Percentiles rank a stretch among this genome's conserved stretches.
Evolutionary conservation across 2,329 filamentous ascomycete species (phyloP).

Genomic region (Cercospora citrullina): DNA sequence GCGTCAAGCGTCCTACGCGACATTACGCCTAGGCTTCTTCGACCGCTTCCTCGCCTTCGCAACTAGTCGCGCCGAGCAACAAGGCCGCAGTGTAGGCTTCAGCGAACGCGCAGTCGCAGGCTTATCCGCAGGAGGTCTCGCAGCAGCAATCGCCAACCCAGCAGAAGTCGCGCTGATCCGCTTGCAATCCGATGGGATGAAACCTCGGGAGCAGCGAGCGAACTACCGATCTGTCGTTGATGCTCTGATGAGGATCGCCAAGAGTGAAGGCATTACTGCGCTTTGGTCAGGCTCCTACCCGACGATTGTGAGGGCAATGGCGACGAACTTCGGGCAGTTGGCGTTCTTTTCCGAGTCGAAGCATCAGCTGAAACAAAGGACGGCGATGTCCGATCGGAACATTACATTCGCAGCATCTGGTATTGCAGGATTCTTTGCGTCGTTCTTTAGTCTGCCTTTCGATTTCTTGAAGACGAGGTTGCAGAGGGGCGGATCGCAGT

Average conservation of each 20-base stretch:
- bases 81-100: conserved; percentile 73
- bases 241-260: conserved; percentile 78
- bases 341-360: conserved; percentile 98
- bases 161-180: conserved; percentile 92
- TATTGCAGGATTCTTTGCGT: conserved; percentile 92
- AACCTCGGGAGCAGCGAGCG: conserved; percentile 76
- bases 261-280: conserved; percentile 73
- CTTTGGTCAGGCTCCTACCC: conserved; percentile 88
- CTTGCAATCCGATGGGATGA: conserved; percentile 95
- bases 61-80: conserved; percentile 65
- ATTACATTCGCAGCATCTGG: conserved; percentile 77
- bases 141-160: conserved; percentile 91
- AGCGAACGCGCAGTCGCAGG: conserved; percentile 80
- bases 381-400: conserved; percentile 64
- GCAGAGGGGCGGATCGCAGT: conserved; percentile 85
- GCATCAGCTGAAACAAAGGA: conserved; percentile 70
- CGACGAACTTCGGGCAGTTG: conserved; percentile 93
- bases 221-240: conserved; percentile 93
- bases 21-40: conserved; percentile 89
- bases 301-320: conserved; percentile 92
- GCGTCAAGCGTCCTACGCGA: conserved; percentile 93
- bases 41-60: conserved; percentile 84
- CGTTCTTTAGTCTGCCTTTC: conserved; percentile 91
- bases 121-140: conserved; percentile 79
- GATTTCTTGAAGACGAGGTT: conserved; percentile 97